Evolutionary conservation across 306 rosid species (phyloP), one percentile per base, ranked within the genome.

Genomic region (Pterocarpus macrocarpus): DNA sequence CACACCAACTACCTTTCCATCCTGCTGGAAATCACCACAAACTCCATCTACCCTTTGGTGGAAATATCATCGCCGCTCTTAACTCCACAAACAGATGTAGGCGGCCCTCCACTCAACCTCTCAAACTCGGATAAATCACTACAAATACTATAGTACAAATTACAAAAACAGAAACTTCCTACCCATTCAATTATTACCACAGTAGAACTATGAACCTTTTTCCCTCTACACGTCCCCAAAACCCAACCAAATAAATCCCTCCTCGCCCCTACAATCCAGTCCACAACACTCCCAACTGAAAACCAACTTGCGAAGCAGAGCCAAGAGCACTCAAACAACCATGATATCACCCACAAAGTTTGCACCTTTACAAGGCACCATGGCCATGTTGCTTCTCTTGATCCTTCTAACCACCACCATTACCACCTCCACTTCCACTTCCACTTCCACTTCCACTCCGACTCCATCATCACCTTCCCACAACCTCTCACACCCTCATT

Each of bases 211-310:
- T 70, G 28, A 78, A 78, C 32, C 55, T 64, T 71, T 77, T 80
- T 36, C 56, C 70, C 76, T 53, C 70, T 73, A 28, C 34, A 67
- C 75, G 47, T 41, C 14, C 71, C 76, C 61, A 53, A 82, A 79
- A 74, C 73, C 87, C 64, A 81, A 76, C 85, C 78, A 34, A 80
- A 86, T 86, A 83, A 86, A 86, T 83, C 52, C 73, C 79, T 64
- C 80, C 49, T 55, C 80, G 3, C 53, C 66, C 71, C 22, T 2
- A 15, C 58, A 52, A 5, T 43, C 2, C 75, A n/a, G 39, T 4
- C 28, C 49, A 6, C 56, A 43, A 59, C 76, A 81, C 44, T 49
- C 76, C 49, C 28, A 52, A 39, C 69, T 7, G 47, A 33, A 5
- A 33, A 4, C 13, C 69, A 61, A 55, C 2, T 57, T 78, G 35